These are phyloP conservation scores for Erythrophleum ivorense DNA, from an alignment of 331 rosid species.

Conservation along the genomic window DNA sequence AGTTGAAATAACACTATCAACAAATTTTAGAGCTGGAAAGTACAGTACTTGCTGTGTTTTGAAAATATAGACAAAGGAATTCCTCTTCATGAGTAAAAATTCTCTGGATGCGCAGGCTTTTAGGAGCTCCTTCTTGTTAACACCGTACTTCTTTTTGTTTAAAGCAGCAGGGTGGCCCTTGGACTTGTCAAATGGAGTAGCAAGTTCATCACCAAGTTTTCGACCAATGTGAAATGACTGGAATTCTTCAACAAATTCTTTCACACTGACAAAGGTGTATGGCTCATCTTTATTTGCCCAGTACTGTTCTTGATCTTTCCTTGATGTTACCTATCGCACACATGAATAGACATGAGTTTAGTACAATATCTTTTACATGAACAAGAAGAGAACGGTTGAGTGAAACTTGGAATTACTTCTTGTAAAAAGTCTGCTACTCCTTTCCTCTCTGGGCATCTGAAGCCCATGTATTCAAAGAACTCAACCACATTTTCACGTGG, in stretches of 20 bases:
- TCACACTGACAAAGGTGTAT: conserved; percentile 58
- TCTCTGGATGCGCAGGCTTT: conserved; percentile 85
- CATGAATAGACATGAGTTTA: conserved; percentile 7
- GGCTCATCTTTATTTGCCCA: conserved; percentile 71
- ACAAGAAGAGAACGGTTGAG: conserved; percentile 7
- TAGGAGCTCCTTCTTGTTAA: conserved; percentile 69
- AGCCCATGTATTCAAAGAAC: conserved; percentile 78
- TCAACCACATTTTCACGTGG: conserved; percentile 82
- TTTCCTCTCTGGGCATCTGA: conserved; percentile 89
- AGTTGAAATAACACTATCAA: conserved; percentile 3
- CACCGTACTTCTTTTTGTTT: conserved; percentile 71
- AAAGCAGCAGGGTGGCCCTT: conserved; percentile 76
- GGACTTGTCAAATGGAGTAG: conserved; percentile 73
- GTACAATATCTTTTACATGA: conserved; percentile 20
- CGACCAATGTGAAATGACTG: conserved; percentile 77
- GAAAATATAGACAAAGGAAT: conserved; percentile 79
- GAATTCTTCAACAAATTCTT: conserved; percentile 75
- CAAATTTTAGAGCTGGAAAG: neutral
- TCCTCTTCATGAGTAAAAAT: conserved; percentile 85
- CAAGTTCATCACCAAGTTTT: conserved; percentile 83
- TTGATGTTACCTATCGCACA: conserved; percentile 73
- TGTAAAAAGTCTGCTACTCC: conserved; percentile 97
- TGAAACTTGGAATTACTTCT: conserved; percentile 66
- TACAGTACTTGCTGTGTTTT: conserved; percentile 59
- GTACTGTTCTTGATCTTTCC: conserved; percentile 90